phyloP scores from a whole-genome alignment of 2,329 filamentous ascomycete species.

The Neopestalotiopsis rosae region DNA sequence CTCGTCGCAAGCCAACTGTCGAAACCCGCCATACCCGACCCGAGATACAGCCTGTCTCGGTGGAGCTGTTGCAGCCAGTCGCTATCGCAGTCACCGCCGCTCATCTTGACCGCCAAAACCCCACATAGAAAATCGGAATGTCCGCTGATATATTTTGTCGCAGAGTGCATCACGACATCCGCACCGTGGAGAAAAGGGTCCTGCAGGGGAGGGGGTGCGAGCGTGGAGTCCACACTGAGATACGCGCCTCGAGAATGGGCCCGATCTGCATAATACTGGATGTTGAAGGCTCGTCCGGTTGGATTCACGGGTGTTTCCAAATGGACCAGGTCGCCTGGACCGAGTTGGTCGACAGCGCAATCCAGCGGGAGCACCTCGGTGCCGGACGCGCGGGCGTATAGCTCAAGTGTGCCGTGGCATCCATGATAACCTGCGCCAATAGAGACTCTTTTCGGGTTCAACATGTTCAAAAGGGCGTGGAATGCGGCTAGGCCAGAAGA shows the following conservation, averaged over 20 bases:
- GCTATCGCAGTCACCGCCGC: slow-evolving; percentile 5
- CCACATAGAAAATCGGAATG: slow-evolving; percentile 94
- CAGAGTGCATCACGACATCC: slow-evolving; percentile 88
- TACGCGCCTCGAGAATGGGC: slow-evolving; percentile 76
- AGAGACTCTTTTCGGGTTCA: slow-evolving; percentile 82
- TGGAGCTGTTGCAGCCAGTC: slow-evolving; percentile 67
- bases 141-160: slow-evolving; percentile 96
- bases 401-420: slow-evolving; percentile 80
- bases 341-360: slow-evolving; percentile 68
- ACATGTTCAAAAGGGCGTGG: slow-evolving; percentile 81
- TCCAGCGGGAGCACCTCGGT: slow-evolving; percentile 75
- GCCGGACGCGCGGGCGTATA: slow-evolving; percentile 78
- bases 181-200: slow-evolving; percentile 84
- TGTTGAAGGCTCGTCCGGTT: slow-evolving; percentile 77
- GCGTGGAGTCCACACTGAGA: slow-evolving; percentile 87
- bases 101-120: slow-evolving; percentile 68
- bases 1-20: slow-evolving; percentile 92
- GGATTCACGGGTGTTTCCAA: slow-evolving; percentile 95
- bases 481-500: slow-evolving; percentile 85
- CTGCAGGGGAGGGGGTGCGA: slow-evolving; percentile 86
- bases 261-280: slow-evolving; percentile 71
- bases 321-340: slow-evolving; percentile 83
- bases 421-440: slow-evolving; percentile 91
- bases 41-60: slow-evolving; percentile 77
- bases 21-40: slow-evolving; percentile 84